A percentile compares a stretch with the other conserved stretches of the same genome.
These are phyloP conservation scores for Entomophthora muscae DNA, from an alignment of 371 early-diverging fungal species.

Conservation along the genomic window DNA sequence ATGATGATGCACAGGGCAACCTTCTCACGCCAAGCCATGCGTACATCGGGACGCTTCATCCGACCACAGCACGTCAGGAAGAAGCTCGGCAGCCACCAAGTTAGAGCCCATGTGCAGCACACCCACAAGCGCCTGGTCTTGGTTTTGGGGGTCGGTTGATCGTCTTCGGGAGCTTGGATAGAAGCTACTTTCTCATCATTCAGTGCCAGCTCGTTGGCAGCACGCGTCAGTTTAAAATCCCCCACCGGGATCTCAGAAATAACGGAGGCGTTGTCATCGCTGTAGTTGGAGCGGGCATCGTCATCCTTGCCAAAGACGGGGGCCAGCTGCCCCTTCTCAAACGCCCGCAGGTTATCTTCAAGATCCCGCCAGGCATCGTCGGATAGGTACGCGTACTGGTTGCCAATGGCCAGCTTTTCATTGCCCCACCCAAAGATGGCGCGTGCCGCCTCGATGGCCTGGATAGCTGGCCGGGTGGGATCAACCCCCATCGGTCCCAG, in stretches of 20 bases:
- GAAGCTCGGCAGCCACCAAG: slow-evolving; percentile 73
- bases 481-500: slow-evolving; percentile 19
- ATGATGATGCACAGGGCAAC: slow-evolving; percentile 53
- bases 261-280: not conserved
- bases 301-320: slow-evolving; percentile 23
- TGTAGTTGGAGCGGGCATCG: slow-evolving; percentile 11
- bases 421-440: slow-evolving; percentile 24
- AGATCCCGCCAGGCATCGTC: slow-evolving; percentile 58
- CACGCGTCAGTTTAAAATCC: slow-evolving; percentile 3
- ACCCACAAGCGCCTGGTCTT: slow-evolving; percentile 56
- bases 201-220: slow-evolving; percentile 15
- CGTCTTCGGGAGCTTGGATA: slow-evolving; percentile 20
- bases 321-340: slow-evolving; percentile 46
- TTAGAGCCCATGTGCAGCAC: slow-evolving; percentile 55
- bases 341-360: slow-evolving; percentile 51
- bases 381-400: slow-evolving; percentile 40
- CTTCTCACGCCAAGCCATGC: slow-evolving; percentile 60
- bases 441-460: slow-evolving; percentile 20
- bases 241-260: not conserved
- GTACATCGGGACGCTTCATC: slow-evolving; percentile 66
- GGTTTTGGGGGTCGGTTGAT: slow-evolving; percentile 28
- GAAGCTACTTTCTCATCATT: slow-evolving; percentile 18
- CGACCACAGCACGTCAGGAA: slow-evolving; percentile 44
- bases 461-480: slow-evolving; percentile 16
- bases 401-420: slow-evolving; percentile 28